These are phyloP conservation scores for Evernia prunastri DNA, from an alignment of 495 filamentous ascomycete genomes.

Conservation along the genomic window DNA sequence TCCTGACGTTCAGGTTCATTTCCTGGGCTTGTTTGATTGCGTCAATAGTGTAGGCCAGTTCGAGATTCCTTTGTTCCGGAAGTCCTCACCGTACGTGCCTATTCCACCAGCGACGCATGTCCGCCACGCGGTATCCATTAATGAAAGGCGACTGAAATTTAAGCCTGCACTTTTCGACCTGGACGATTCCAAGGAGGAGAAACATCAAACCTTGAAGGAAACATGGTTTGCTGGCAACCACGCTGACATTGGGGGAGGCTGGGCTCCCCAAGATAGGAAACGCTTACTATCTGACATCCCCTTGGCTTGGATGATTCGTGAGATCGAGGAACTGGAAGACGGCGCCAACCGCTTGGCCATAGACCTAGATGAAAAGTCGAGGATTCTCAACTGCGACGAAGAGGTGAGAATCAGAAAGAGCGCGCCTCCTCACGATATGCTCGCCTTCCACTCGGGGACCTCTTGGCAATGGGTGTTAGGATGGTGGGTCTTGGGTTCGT, in stretches of 20 bases:
- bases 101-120: conserved; percentile 50
- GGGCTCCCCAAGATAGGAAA: not conserved
- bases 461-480: too few species aligned
- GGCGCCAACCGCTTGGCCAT: not conserved
- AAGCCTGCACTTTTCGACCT: conserved; percentile 25
- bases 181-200: not conserved
- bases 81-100: not conserved
- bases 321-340: not conserved
- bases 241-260: conserved; percentile 40
- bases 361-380: too few species aligned
- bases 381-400: too few species aligned
- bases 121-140: conserved; percentile 66
- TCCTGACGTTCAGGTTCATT: conserved; percentile 30
- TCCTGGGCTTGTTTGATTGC: conserved; percentile 7
- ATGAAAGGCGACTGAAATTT: conserved; percentile 63
- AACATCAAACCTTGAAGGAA: conserved; percentile 30
- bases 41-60: conserved; percentile 49
- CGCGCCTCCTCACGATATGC: too few species aligned
- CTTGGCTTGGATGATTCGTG: not conserved
- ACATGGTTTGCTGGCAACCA: conserved; percentile 38
- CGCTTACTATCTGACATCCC: not conserved
- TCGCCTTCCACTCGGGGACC: too few species aligned
- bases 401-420: too few species aligned
- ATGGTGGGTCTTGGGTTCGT: too few species aligned
- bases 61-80: conserved; percentile 21